Evolutionary conservation across 768 basidiomycete species (phyloP), one percentile per base, ranked within the genome.

Genomic region (Mycena alexandri): DNA sequence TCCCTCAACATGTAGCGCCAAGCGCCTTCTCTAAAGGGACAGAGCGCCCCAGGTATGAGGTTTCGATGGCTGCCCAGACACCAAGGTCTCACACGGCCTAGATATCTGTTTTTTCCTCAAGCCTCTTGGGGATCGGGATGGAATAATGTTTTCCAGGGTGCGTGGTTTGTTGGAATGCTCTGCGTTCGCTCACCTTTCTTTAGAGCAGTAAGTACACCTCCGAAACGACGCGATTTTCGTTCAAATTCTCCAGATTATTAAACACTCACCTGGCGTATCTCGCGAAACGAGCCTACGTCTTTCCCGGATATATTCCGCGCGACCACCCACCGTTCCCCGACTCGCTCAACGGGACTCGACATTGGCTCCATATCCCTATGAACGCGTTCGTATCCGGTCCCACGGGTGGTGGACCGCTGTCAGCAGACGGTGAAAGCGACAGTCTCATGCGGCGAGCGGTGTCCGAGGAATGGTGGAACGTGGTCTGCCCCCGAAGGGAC

Each of bases 321-420:
- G 63, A 64, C 53, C 63, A 69, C 44, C 58, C 60, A 7, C 68
- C 63, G 5, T 69, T 69, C 21, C 68, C 68, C 19, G 68, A 69
- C 34, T 42, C 9, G 59, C 61, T 1, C 5, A 29, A 61, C 34
- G 68, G 68, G 25, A 65, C 58, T 2, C 51, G 68, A 1, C 42
- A 65, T 29, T 19, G 38, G 53, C 54, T 69, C 0, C 24, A 65
- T 2, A 29, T 69, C 29, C 63, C 68, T 1, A 65, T 69, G 55
- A 69, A 69, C 58, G 68, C 68, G 7, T 47, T 69, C 17, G 36
- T 53, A 14, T 48, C 63, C 1, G 68, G 68, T 1, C 68, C 68
- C 1, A 65, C 60, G 9, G 68, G 46, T 16, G 63, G 68, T 5
- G 68, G 68, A 2, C 42, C 63, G 0, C 43, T 61, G 0, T 44